These are phyloP conservation scores for Colletotrichum godetiae DNA, from an alignment of 2,329 filamentous ascomycete genomes.

Conservation along the genomic window DNA sequence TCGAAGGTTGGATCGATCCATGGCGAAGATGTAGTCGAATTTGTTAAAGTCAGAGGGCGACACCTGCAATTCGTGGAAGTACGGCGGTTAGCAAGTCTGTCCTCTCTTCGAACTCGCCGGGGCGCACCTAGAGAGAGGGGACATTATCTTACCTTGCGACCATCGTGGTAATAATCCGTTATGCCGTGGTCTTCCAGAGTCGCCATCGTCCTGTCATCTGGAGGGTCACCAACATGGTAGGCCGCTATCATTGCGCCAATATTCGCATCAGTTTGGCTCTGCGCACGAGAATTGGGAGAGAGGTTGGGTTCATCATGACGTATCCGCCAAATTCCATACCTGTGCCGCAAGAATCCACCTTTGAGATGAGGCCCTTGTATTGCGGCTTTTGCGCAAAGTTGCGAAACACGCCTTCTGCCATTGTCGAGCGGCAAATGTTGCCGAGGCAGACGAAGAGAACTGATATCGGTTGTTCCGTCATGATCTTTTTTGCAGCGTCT, in stretches of 20 bases:
- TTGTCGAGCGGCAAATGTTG: constrained; percentile 94
- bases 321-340: constrained; percentile 49
- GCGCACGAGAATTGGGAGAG: background rate
- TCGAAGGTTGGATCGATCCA: constrained; percentile 86
- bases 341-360: constrained; percentile 91
- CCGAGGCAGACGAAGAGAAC: constrained; percentile 96
- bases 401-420: constrained; percentile 95
- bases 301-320: constrained; percentile 20
- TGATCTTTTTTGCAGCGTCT: constrained; percentile 36
- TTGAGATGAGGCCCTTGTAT: constrained; percentile 69
- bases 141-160: constrained; percentile 75
- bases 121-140: constrained; percentile 6
- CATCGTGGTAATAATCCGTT: constrained; percentile 79
- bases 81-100: constrained; percentile 1
- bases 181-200: constrained; percentile 82
- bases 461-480: constrained; percentile 62
- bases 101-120: background rate
- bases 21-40: constrained; percentile 95
- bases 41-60: constrained; percentile 77
- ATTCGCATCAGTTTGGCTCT: constrained; percentile 6
- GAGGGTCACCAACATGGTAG: constrained; percentile 82
- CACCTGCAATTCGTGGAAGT: constrained; percentile 51
- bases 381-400: constrained; percentile 72
- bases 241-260: constrained; percentile 62
- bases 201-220: constrained; percentile 85